Percentiles rank a stretch among this genome's conserved stretches.
These are phyloP conservation scores for Phanerodontia chrysosporium DNA, from an alignment of 768 basidiomycete species.

Conservation along the genomic window DNA sequence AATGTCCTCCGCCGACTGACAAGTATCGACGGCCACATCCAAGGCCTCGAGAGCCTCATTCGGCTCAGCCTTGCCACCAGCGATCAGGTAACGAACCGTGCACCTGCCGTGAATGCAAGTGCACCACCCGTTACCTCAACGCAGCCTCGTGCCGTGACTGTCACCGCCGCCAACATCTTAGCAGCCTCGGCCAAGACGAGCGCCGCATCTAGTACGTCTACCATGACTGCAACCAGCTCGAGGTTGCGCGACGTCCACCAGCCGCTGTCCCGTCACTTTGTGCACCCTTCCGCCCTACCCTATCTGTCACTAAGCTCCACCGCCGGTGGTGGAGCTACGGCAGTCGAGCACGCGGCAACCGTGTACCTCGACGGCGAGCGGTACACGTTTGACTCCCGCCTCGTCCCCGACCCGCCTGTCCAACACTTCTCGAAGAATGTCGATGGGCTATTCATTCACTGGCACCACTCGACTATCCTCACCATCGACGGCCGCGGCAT, in stretches of 20 bases:
- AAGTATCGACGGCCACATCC: not conserved
- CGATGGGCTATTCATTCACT: slow-evolving; percentile 13
- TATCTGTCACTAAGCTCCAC: too few relatives aligned
- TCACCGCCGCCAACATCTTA: not conserved
- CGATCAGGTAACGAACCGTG: not conserved
- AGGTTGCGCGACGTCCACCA: too few relatives aligned
- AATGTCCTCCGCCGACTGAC: not conserved
- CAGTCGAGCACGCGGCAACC: not conserved
- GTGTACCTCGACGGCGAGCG: slow-evolving; percentile 4
- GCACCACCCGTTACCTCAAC: not conserved
- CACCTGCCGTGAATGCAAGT: not conserved
- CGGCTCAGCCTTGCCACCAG: not conserved
- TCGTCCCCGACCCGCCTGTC: slow-evolving; percentile 10
- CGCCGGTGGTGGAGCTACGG: too few relatives aligned
- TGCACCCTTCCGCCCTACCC: too few relatives aligned
- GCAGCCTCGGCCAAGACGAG: too few relatives aligned
- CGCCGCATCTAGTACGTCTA: too few relatives aligned
- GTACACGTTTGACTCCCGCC: not conserved
- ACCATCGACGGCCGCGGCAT: slow-evolving; percentile 11
- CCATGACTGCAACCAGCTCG: too few relatives aligned
- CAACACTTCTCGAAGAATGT: slow-evolving; percentile 13
- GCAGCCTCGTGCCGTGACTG: not conserved
- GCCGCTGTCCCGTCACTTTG: too few relatives aligned
- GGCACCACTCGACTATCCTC: slow-evolving; percentile 15
- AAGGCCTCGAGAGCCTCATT: not conserved